Conservation (phyloP, 768 basidiomycete genomes). For the Gautieria morchelliformis region DNA sequence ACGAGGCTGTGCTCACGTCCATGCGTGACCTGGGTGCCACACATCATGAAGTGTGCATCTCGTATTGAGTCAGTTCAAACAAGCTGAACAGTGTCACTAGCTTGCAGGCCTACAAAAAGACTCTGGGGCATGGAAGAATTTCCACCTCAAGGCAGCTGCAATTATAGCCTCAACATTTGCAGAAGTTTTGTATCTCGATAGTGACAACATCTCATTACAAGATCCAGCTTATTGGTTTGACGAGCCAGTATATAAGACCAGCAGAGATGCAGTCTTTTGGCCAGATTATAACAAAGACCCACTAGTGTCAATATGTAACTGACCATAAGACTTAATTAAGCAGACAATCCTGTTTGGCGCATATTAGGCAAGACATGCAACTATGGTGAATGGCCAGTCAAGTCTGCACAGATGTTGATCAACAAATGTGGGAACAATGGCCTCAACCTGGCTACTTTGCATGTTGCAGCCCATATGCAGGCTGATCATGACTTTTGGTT, state of each 20-base stretch:
- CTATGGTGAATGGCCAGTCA: constrained; percentile 28
- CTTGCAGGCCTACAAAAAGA: background rate
- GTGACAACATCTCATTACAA: constrained; percentile 27
- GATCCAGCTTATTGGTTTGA: constrained; percentile 29
- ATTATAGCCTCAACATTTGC: constrained; percentile 24
- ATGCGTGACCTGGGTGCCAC: constrained; percentile 25
- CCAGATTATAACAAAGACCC: constrained; percentile 32
- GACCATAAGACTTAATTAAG: constrained; percentile 6
- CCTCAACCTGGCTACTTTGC: constrained; percentile 28
- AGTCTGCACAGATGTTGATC: constrained; percentile 30
- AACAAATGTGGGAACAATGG: constrained; percentile 31
- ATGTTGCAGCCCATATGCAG: constrained; percentile 26
- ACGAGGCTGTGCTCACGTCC: constrained; percentile 11
- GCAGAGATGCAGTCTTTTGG: constrained; percentile 28
- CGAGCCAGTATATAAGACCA: constrained; percentile 19
- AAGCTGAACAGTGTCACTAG: background rate
- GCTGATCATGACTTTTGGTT: constrained; percentile 30
- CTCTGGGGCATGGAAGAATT: constrained; percentile 21
- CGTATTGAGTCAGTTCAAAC: background rate
- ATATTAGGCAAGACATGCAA: constrained; percentile 23
- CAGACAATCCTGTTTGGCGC: constrained; percentile 32
- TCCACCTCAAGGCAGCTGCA: constrained; percentile 26
- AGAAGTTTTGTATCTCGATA: constrained; percentile 30
- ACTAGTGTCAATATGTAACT: background rate
- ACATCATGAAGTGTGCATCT: constrained; percentile 15